Percentiles rank a stretch among this genome's conserved stretches.
phyloP scores from a whole-genome alignment of 2,329 filamentous ascomycete species.

The Phoma sp. region DNA sequence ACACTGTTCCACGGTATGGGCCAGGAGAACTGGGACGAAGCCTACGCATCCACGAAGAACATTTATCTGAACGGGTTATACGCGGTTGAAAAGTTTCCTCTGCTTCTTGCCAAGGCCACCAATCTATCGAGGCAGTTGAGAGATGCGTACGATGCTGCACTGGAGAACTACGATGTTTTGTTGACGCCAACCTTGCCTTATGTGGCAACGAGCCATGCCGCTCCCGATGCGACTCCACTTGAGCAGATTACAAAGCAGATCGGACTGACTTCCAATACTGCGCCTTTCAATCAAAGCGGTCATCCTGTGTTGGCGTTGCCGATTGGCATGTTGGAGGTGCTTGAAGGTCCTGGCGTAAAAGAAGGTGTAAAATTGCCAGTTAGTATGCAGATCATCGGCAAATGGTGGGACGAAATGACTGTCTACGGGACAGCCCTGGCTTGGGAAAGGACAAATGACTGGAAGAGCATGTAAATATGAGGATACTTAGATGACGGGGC shows the following conservation, averaged over 20 bases:
- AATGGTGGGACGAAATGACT: constrained; percentile 57
- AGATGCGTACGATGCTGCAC: constrained; percentile 54
- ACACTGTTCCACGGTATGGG: constrained; percentile 12
- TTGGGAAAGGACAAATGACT: constrained; percentile 56
- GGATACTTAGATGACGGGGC: no score
- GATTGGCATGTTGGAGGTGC: constrained; percentile 46
- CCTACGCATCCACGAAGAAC: constrained; percentile 60
- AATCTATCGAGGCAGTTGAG: constrained; percentile 56
- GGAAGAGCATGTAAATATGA: constrained; percentile 37
- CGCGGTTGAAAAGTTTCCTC: constrained; percentile 52
- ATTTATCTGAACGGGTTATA: constrained; percentile 61
- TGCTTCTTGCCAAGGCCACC: constrained; percentile 57
- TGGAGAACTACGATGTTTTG: constrained; percentile 53
- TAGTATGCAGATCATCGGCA: constrained; percentile 63
- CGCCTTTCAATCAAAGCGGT: constrained; percentile 63
- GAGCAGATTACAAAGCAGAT: constrained; percentile 59
- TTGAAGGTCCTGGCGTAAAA: constrained; percentile 44
- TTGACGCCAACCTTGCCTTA: constrained; percentile 55
- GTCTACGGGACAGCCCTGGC: constrained; percentile 54
- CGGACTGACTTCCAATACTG: constrained; percentile 63
- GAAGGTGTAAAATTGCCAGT: constrained; percentile 52
- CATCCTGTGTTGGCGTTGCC: constrained; percentile 62
- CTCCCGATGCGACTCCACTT: constrained; percentile 47
- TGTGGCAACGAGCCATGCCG: constrained; percentile 10
- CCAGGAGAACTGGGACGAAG: constrained; percentile 56